Conservation (phyloP, 129 eudicot species). For the Erigeron canadensis region DNA sequence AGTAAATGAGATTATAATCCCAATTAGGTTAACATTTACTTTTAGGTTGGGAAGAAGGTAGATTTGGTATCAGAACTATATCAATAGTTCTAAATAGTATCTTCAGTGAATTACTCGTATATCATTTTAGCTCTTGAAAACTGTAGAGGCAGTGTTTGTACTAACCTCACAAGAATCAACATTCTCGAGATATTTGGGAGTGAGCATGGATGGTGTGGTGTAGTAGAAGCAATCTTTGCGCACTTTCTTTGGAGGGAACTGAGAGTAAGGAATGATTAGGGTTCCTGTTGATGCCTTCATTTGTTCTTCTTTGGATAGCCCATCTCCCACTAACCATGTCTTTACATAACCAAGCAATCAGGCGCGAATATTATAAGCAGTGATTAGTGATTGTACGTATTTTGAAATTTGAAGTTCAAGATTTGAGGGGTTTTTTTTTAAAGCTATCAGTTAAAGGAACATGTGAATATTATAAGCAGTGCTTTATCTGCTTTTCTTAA, state of each 20-base stretch:
- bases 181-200: conserved; percentile 65
- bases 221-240: conserved; percentile 74
- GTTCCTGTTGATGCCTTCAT: conserved; percentile 73
- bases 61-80: not conserved
- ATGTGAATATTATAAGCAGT: too few relatives aligned
- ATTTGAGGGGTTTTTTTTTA: too few relatives aligned
- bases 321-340: conserved; percentile 86
- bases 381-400: not conserved
- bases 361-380: not conserved
- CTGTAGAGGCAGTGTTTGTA: not conserved
- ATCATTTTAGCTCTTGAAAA: too few relatives aligned
- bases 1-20: too few relatives aligned
- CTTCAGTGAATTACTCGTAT: too few relatives aligned
- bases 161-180: conserved; percentile 90
- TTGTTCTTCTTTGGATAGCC: conserved; percentile 59
- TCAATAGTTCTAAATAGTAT: too few relatives aligned
- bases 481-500: not conserved
- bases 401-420: not conserved
- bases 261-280: conserved; percentile 69
- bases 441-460: too few relatives aligned
- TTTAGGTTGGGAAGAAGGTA: not conserved
- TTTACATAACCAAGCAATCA: conserved; percentile 27
- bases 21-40: not conserved
- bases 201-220: conserved; percentile 75
- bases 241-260: conserved; percentile 64